Percentiles rank a stretch among this genome's conserved stretches.
These are phyloP conservation scores for Venturia effusa DNA, from an alignment of 2,329 filamentous ascomycete species.

Conservation along the genomic window DNA sequence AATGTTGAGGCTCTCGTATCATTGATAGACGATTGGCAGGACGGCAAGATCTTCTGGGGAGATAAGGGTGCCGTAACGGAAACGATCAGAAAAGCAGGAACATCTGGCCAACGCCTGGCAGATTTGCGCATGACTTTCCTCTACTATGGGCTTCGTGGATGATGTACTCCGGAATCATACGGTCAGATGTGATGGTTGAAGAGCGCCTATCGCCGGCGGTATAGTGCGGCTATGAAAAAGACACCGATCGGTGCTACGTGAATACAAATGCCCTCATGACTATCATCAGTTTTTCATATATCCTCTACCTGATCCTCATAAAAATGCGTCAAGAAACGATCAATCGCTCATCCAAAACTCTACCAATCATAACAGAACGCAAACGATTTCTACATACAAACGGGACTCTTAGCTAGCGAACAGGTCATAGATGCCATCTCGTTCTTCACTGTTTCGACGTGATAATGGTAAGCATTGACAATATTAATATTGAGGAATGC, in stretches of 20 bases:
- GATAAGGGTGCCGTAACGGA: slow-evolving; percentile 4
- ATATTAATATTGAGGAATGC: neutral
- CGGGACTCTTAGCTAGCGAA: neutral
- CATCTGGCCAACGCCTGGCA: slow-evolving; percentile 7
- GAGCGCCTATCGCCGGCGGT: neutral
- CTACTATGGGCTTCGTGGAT: neutral
- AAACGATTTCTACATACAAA: neutral
- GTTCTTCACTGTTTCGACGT: too few relatives aligned
- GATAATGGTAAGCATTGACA: neutral
- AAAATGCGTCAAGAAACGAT: neutral
- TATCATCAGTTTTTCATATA: neutral
- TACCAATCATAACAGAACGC: neutral
- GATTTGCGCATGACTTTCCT: slow-evolving; percentile 3
- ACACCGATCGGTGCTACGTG: neutral
- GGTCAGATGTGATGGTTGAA: neutral
- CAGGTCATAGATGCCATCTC: neutral
- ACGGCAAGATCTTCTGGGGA: slow-evolving; percentile 7
- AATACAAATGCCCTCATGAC: neutral
- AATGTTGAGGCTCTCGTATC: neutral
- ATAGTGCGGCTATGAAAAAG: neutral
- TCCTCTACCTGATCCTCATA: neutral
- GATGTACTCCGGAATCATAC: neutral
- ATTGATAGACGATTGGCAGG: slow-evolving; percentile 8
- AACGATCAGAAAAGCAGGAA: slow-evolving; percentile 7
- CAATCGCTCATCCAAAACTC: neutral